phyloP scores from a whole-genome alignment of 768 basidiomycete genomes.

The Tricholoma bakamatsutake region DNA sequence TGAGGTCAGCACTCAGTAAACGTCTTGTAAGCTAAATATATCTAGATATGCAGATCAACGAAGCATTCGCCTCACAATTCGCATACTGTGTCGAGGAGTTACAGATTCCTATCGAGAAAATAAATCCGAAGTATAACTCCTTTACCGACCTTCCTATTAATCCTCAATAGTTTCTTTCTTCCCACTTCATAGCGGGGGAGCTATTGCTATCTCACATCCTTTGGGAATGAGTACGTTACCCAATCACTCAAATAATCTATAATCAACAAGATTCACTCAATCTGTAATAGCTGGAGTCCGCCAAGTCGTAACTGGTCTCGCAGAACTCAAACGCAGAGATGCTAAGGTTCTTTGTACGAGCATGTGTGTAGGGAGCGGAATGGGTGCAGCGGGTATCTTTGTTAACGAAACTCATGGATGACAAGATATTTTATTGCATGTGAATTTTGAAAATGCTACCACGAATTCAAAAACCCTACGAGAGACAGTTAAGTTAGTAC shows the following conservation, averaged over 20 bases:
- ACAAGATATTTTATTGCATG: background rate
- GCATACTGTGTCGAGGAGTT: constrained; percentile 88
- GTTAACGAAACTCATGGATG: constrained; percentile 52
- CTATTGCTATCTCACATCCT: constrained; percentile 80
- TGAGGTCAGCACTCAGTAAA: constrained; percentile 43
- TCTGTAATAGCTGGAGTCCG: constrained; percentile 63
- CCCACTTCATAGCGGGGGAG: constrained; percentile 60
- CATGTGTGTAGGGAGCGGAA: constrained; percentile 76
- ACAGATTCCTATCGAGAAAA: constrained; percentile 67
- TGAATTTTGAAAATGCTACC: background rate
- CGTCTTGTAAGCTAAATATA: background rate
- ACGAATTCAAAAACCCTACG: background rate
- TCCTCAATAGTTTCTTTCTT: background rate
- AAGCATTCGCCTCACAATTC: constrained; percentile 91
- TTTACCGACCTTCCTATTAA: background rate
- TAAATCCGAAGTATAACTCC: constrained; percentile 72
- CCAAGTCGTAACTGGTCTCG: constrained; percentile 85
- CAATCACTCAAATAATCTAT: background rate
- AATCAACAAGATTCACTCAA: constrained; percentile 8
- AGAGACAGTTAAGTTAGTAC: constrained; percentile 4
- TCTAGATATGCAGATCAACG: constrained; percentile 55
- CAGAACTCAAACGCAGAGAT: constrained; percentile 67
- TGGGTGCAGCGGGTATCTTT: constrained; percentile 82
- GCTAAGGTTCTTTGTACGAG: constrained; percentile 75
- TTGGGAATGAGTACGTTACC: constrained; percentile 65